These are phyloP conservation scores for Pseudonitzschia multiseries DNA, from an alignment of 108 stramenopile genomes.

Conservation along the genomic window DNA sequence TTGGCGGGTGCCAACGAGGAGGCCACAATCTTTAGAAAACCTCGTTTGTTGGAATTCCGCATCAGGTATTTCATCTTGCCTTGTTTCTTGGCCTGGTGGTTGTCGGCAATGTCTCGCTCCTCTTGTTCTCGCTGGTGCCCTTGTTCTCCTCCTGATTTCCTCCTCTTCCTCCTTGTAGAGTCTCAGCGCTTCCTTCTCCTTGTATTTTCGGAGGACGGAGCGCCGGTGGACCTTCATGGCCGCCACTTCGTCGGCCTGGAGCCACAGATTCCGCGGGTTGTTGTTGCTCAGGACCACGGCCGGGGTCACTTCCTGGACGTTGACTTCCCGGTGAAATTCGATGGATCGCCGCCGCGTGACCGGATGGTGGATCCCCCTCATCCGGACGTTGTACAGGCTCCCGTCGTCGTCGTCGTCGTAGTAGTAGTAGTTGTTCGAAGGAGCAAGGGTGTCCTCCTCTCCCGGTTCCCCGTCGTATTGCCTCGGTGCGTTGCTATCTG, in stretches of 20 bases:
- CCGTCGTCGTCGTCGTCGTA: background rate
- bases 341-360: conserved; percentile 30
- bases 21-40: background rate
- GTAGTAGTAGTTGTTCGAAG: too few relatives aligned
- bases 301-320: conserved; percentile 30
- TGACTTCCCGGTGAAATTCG: conserved; percentile 19
- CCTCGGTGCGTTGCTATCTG: too few relatives aligned
- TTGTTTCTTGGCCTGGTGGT: background rate
- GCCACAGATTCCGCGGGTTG: conserved; percentile 22
- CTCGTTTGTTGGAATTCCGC: background rate
- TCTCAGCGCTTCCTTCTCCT: conserved; percentile 4
- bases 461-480: too few relatives aligned
- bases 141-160: background rate
- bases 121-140: background rate
- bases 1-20: background rate
- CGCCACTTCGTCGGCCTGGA: conserved; percentile 29
- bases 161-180: background rate
- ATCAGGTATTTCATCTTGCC: background rate
- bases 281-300: conserved; percentile 2
- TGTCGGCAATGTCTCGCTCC: background rate
- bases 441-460: too few relatives aligned
- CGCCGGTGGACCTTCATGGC: conserved; percentile 27
- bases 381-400: conserved; percentile 7
- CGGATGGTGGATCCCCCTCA: conserved; percentile 18
- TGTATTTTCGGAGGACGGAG: conserved; percentile 17